phyloP scores from a whole-genome alignment of 1,139 yeast species.

The Saccharomyces pastorianus region DNA sequence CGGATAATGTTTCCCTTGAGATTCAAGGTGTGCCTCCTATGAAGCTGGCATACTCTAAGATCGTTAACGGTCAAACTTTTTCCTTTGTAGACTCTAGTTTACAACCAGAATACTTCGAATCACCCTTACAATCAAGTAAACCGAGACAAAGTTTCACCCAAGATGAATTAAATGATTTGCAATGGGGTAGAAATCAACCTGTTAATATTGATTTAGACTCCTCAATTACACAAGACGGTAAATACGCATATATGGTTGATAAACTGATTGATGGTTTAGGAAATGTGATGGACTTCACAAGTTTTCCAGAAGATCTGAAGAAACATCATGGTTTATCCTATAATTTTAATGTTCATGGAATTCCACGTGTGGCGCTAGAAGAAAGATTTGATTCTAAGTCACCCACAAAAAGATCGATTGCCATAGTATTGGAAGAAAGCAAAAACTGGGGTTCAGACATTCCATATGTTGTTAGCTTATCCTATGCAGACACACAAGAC shows the following conservation, averaged over 20 bases:
- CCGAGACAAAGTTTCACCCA: conserved; percentile 20
- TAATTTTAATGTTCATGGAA: conserved; percentile 53
- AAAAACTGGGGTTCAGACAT: conserved; percentile 15
- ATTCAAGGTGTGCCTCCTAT: conserved; percentile 74
- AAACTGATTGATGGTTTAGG: conserved; percentile 73
- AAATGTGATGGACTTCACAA: conserved; percentile 49
- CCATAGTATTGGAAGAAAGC: conserved; percentile 30
- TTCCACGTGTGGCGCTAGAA: conserved; percentile 44
- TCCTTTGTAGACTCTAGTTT: conserved; percentile 40
- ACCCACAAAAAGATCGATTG: conserved; percentile 39
- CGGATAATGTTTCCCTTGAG: conserved; percentile 47
- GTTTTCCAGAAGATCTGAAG: conserved; percentile 26
- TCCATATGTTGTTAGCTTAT: conserved; percentile 34
- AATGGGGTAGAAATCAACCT: conserved; percentile 46
- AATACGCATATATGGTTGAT: conserved; percentile 55
- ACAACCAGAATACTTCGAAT: conserved; percentile 40
- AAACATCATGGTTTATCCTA: conserved; percentile 42
- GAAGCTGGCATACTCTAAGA: conserved; percentile 50
- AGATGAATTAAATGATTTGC: conserved; percentile 36
- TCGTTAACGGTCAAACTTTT: conserved; percentile 43
- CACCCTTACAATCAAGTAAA: conserved; percentile 29
- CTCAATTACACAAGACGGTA: conserved; percentile 46
- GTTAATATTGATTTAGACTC: conserved; percentile 45
- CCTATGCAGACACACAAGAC: conserved; percentile 33
- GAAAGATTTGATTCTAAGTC: conserved; percentile 35